Conservation (phyloP, 495 filamentous ascomycete genomes). For the Xylaria flabelliformis region DNA sequence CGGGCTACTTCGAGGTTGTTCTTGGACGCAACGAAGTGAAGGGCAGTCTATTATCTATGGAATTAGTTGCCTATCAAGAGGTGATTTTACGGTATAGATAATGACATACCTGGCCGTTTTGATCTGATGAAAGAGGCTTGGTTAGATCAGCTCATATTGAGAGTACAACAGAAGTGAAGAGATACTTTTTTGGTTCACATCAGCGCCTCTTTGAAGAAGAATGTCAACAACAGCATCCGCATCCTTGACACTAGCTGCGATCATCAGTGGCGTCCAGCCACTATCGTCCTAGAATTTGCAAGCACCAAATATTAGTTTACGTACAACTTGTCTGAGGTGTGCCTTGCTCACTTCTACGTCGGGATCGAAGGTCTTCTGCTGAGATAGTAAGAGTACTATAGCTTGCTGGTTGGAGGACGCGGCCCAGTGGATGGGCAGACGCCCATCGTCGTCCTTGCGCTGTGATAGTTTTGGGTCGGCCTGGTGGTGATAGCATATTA, state of each 20-base stretch:
- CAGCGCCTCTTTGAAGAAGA: constrained; percentile 79
- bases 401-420: constrained; percentile 79
- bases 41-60: constrained; percentile 66
- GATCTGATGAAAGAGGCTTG: constrained; percentile 40
- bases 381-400: constrained; percentile 74
- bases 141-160: constrained; percentile 14
- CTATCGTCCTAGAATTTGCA: constrained; percentile 68
- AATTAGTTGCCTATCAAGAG: constrained; percentile 7
- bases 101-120: constrained; percentile 62
- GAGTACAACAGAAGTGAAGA: not conserved
- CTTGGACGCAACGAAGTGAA: constrained; percentile 94
- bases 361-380: constrained; percentile 78
- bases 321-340: constrained; percentile 7
- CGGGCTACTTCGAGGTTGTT: constrained; percentile 80
- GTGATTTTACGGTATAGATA: not conserved
- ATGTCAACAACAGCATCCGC: constrained; percentile 72
- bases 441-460: constrained; percentile 83
- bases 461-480: constrained; percentile 80
- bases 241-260: constrained; percentile 80
- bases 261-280: constrained; percentile 96
- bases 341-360: constrained; percentile 72
- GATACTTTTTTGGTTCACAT: constrained; percentile 80
- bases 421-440: constrained; percentile 95
- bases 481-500: constrained; percentile 49
- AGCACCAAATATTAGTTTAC: constrained; percentile 1